These are phyloP conservation scores for Thoreauomyces humboldtii DNA, from an alignment of 192 early-diverging fungal species.

Conservation along the genomic window DNA sequence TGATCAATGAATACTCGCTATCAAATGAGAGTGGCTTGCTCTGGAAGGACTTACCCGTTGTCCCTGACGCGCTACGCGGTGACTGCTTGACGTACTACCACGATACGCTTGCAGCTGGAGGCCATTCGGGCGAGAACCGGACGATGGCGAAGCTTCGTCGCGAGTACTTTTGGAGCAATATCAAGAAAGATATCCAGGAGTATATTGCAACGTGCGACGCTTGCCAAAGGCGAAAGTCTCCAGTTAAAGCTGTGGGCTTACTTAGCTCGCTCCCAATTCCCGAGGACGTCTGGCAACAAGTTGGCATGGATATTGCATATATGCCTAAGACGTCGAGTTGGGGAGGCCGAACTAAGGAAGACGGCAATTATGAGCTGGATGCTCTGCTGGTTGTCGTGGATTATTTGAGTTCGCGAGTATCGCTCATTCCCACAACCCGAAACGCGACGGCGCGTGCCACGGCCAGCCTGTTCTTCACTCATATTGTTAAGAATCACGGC, in stretches of 20 bases:
- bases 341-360: slow-evolving; percentile 1
- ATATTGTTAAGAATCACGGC: not conserved
- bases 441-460: not conserved
- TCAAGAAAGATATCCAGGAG: not conserved
- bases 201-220: not conserved
- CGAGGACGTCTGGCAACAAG: not conserved
- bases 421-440: not conserved
- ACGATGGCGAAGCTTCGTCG: not conserved
- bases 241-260: not conserved
- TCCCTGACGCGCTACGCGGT: not conserved
- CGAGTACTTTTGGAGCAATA: not conserved
- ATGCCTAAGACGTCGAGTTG: not conserved
- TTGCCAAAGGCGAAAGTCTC: not conserved
- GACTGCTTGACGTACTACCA: not conserved
- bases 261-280: slow-evolving; percentile 1
- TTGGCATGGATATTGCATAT: not conserved
- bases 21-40: too few relatives aligned
- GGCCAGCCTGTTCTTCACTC: not conserved
- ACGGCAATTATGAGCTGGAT: not conserved
- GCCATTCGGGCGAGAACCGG: not conserved
- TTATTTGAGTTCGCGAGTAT: not conserved
- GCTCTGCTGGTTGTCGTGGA: not conserved
- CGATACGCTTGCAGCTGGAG: not conserved
- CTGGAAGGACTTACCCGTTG: too few relatives aligned
- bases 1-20: too few relatives aligned